Percentiles rank a stretch among this genome's conserved stretches.
Evolutionary conservation across 805 yeast genomes (phyloP).

Genomic region (Metschnikowia kunwiensis): DNA sequence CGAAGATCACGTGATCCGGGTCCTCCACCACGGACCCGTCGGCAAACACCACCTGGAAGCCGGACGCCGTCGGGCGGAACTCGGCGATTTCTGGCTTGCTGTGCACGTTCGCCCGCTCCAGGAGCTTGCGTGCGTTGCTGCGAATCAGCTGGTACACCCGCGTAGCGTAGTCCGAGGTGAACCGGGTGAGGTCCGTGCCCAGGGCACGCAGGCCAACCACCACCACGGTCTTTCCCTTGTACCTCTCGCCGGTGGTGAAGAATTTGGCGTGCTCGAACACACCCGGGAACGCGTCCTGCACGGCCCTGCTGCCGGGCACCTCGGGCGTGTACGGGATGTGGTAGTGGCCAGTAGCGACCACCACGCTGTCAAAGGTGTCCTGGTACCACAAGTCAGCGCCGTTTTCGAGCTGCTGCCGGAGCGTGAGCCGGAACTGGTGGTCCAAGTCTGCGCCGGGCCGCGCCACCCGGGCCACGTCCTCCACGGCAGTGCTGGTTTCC

Average conservation of each 20-base stretch:
- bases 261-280: slow-evolving; percentile 46
- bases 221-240: slow-evolving; percentile 22
- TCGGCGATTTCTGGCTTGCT: slow-evolving; percentile 26
- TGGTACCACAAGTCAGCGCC: slow-evolving; percentile 36
- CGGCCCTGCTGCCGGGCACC: slow-evolving; percentile 38
- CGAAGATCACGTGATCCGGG: slow-evolving; percentile 60
- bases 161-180: slow-evolving; percentile 22
- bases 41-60: slow-evolving; percentile 37
- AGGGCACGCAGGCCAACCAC: slow-evolving; percentile 29
- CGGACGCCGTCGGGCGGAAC: slow-evolving; percentile 24
- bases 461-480: slow-evolving; percentile 29
- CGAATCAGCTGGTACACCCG: slow-evolving; percentile 32
- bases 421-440: slow-evolving; percentile 27
- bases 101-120: slow-evolving; percentile 17
- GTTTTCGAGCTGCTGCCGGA: slow-evolving; percentile 24
- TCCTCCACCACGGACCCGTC: slow-evolving; percentile 46
- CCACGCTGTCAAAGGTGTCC: slow-evolving; percentile 34
- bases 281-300: slow-evolving; percentile 27
- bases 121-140: slow-evolving; percentile 8
- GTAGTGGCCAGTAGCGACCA: slow-evolving; percentile 49
- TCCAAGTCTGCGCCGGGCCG: slow-evolving; percentile 3
- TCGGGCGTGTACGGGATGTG: slow-evolving; percentile 45
- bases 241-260: slow-evolving; percentile 31
- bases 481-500: slow-evolving; percentile 35
- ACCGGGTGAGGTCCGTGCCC: slow-evolving; percentile 30